These are phyloP conservation scores for Juncus effusus DNA, from an alignment of 176 grass and related monocot genomes.

Conservation along the genomic window DNA sequence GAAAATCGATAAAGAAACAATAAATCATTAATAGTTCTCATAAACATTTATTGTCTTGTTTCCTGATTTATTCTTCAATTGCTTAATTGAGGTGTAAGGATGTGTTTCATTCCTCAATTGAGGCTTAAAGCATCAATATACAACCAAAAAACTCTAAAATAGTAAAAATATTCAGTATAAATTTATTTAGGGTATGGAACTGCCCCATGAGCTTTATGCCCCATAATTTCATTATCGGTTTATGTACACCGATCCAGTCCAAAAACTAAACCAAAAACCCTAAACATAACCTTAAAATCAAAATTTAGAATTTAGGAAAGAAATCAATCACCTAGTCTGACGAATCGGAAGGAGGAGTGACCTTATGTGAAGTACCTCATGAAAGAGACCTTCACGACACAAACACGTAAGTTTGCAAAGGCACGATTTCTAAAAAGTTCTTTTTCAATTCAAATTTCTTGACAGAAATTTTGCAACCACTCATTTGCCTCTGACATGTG, in stretches of 20 bases:
- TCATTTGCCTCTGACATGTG: conserved; percentile 26
- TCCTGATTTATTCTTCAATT: too few relatives aligned
- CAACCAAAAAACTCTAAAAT: not conserved
- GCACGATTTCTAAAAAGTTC: conserved; percentile 44
- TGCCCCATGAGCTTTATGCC: conserved; percentile 70
- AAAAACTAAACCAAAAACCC: not conserved
- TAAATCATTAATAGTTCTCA: too few relatives aligned
- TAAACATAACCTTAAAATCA: not conserved
- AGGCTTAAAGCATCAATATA: not conserved
- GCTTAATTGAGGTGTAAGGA: not conserved
- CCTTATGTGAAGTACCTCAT: conserved; percentile 49
- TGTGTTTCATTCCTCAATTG: not conserved
- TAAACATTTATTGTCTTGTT: too few relatives aligned
- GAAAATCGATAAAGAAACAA: too few relatives aligned
- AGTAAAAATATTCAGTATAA: not conserved
- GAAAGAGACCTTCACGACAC: conserved; percentile 61
- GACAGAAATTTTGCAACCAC: conserved; percentile 51
- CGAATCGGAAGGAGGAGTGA: conserved; percentile 47
- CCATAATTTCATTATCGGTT: conserved; percentile 63
- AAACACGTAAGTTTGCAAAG: conserved; percentile 81
- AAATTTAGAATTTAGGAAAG: conserved; percentile 21
- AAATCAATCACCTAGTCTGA: conserved; percentile 45
- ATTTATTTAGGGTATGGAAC: conserved; percentile 53
- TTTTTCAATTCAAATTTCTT: conserved; percentile 30
- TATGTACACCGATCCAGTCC: conserved; percentile 40